These are phyloP conservation scores for Verticillium dahliae DNA, from an alignment of 2,329 filamentous ascomycete species.

Conservation along the genomic window DNA sequence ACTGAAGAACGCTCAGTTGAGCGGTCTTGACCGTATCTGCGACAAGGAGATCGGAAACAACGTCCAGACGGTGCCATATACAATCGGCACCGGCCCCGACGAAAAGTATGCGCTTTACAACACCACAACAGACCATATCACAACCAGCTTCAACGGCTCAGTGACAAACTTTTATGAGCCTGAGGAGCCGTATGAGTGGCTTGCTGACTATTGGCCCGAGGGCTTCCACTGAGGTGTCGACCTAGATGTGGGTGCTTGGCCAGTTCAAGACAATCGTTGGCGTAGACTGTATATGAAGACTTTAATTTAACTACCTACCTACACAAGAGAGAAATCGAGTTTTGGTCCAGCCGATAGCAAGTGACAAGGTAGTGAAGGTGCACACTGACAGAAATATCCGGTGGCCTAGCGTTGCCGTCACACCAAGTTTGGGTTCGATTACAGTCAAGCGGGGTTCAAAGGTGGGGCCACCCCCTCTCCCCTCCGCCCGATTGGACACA, in stretches of 20 bases:
- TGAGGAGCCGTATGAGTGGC: conserved; percentile 43
- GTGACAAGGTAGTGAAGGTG: too few species aligned
- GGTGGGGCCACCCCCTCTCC: too few species aligned
- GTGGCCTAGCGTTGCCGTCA: too few species aligned
- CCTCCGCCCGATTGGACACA: too few species aligned
- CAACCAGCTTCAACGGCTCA: conserved; percentile 13
- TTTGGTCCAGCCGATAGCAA: too few species aligned
- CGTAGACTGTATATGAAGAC: too few species aligned
- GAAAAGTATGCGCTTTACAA: conserved; percentile 21
- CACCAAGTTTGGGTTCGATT: too few species aligned
- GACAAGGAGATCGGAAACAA: conserved; percentile 23
- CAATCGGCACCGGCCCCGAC: conserved; percentile 17
- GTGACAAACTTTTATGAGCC: conserved; percentile 16
- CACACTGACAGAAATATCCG: too few species aligned
- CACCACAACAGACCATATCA: conserved; percentile 17
- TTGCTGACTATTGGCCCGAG: conserved; percentile 39
- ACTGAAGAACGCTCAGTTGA: conserved; percentile 18
- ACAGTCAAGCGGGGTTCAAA: too few species aligned
- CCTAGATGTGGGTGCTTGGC: neutral
- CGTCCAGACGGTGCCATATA: conserved; percentile 18
- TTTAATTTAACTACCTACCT: too few species aligned
- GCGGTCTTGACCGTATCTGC: conserved; percentile 13
- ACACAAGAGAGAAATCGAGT: too few species aligned
- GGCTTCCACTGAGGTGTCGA: conserved; percentile 11
- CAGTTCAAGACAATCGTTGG: too few species aligned